These are phyloP conservation scores for Ascochyta clinopodiicola DNA, from an alignment of 2,329 filamentous ascomycete species.

Conservation along the genomic window DNA sequence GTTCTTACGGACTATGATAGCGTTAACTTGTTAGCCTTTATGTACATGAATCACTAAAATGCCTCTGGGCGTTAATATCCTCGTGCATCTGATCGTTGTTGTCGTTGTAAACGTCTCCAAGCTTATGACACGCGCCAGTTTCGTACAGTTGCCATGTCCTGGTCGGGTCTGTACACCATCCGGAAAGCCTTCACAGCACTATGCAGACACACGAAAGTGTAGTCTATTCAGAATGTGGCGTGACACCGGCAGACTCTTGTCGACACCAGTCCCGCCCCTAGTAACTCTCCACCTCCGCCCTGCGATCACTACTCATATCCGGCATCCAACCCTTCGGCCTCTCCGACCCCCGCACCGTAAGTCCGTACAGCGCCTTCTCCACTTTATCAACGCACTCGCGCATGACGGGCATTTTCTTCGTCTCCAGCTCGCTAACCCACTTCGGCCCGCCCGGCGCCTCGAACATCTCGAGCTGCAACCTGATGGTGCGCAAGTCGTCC, in stretches of 20 bases:
- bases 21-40: conserved; percentile 33
- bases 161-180: neutral
- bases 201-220: neutral
- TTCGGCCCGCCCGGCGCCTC: conserved; percentile 61
- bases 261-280: conserved; percentile 12
- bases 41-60: conserved; percentile 31
- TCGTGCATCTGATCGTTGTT: neutral
- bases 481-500: conserved; percentile 78
- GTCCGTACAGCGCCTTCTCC: conserved; percentile 85
- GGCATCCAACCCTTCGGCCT: conserved; percentile 91
- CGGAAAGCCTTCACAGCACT: neutral
- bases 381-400: conserved; percentile 90
- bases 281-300: conserved; percentile 52
- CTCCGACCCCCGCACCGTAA: conserved; percentile 86
- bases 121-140: neutral
- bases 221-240: too few species aligned
- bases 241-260: neutral
- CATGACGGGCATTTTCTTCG: conserved; percentile 85
- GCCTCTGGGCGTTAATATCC: neutral
- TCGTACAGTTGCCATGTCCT: neutral
- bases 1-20: conserved; percentile 44
- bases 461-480: conserved; percentile 77
- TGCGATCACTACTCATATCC: conserved; percentile 63
- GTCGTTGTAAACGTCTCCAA: neutral
- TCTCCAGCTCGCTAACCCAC: conserved; percentile 67